Percentiles rank a stretch among this genome's conserved stretches.
These are phyloP conservation scores for Penicillium expansum DNA, from an alignment of 2,329 filamentous ascomycete species.

Conservation along the genomic window DNA sequence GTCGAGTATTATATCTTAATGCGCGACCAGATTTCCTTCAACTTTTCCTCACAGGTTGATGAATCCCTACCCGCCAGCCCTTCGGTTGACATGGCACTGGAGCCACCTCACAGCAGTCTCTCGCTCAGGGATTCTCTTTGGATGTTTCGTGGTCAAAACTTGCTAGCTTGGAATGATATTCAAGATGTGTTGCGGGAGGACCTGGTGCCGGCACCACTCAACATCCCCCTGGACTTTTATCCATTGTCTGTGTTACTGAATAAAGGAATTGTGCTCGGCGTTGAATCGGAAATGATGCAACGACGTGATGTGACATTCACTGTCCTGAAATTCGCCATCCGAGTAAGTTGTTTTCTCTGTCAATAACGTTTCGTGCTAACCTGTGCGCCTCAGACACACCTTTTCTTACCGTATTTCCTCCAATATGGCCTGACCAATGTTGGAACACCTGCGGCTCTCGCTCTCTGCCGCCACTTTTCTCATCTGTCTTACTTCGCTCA, in stretches of 20 bases:
- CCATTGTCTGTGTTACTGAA: slow-evolving; percentile 82
- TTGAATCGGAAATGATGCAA: slow-evolving; percentile 92
- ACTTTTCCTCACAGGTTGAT: slow-evolving; percentile 48
- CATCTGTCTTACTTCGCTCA: slow-evolving; percentile 89
- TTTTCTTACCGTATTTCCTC: slow-evolving; percentile 86
- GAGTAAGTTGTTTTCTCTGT: slow-evolving; percentile 56
- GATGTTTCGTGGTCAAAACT: slow-evolving; percentile 84
- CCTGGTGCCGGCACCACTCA: slow-evolving; percentile 71
- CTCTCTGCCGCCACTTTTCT: slow-evolving; percentile 80
- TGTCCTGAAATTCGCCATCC: slow-evolving; percentile 80
- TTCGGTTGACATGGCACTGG: slow-evolving; percentile 46
- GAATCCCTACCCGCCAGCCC: slow-evolving; percentile 51
- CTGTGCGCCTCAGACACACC: slow-evolving; percentile 68
- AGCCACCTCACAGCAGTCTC: slow-evolving; percentile 47
- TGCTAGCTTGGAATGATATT: slow-evolving; percentile 86
- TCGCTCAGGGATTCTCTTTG: slow-evolving; percentile 83
- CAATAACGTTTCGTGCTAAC: slow-evolving; percentile 11
- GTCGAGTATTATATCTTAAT: slow-evolving; percentile 94
- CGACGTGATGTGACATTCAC: slow-evolving; percentile 88
- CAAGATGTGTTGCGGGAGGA: slow-evolving; percentile 75
- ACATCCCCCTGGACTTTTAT: slow-evolving; percentile 89
- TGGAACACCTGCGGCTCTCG: slow-evolving; percentile 75
- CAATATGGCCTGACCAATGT: slow-evolving; percentile 73
- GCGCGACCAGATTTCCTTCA: slow-evolving; percentile 69
- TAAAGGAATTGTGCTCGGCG: slow-evolving; percentile 84